phyloP scores from a whole-genome alignment of 768 basidiomycete genomes.

The Filobasidium floriforme region DNA sequence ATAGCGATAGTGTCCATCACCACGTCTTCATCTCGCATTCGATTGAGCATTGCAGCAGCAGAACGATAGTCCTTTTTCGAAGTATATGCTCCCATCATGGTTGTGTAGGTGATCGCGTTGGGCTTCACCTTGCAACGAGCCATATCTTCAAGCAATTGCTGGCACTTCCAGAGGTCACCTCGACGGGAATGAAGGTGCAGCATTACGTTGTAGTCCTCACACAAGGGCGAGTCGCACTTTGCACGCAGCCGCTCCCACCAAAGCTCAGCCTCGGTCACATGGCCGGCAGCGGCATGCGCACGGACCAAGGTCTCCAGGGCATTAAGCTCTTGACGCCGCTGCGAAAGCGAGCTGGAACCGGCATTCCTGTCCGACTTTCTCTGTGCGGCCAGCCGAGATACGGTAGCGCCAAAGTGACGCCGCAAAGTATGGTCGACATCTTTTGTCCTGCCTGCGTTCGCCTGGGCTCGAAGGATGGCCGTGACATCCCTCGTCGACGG shows the following conservation, averaged over 20 bases:
- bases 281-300: not conserved
- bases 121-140: not conserved
- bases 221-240: not conserved
- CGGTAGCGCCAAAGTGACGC: too few species aligned
- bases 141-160: not conserved
- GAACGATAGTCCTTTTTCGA: not conserved
- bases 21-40: slow-evolving; percentile 25
- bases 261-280: not conserved
- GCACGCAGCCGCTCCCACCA: not conserved
- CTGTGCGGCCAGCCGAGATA: too few species aligned
- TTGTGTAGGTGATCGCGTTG: not conserved
- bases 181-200: not conserved
- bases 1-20: slow-evolving; percentile 32
- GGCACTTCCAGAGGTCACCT: not conserved
- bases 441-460: too few species aligned
- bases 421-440: too few species aligned
- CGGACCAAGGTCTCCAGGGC: not conserved
- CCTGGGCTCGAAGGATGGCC: too few species aligned
- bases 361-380: too few species aligned
- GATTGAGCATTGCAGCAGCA: not conserved
- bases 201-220: not conserved
- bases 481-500: too few species aligned
- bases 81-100: not conserved
- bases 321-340: not conserved
- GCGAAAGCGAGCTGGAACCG: too few species aligned